A percentile compares a stretch with the other conserved stretches of the same genome.
These are phyloP conservation scores for Boletus rufocinnamomeus DNA, from an alignment of 768 basidiomycete species.

Conservation along the genomic window DNA sequence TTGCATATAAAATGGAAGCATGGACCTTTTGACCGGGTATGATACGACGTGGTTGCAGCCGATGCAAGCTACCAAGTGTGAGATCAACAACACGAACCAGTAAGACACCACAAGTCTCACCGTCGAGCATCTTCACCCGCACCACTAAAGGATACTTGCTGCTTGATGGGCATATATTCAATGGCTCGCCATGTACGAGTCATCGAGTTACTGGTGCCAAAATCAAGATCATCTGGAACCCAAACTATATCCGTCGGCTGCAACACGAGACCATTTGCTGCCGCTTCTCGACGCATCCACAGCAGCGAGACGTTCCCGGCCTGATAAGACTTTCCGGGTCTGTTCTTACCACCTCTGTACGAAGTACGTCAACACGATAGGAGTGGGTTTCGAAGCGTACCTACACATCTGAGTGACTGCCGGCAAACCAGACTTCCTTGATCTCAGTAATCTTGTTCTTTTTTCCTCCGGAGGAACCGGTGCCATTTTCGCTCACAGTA, in stretches of 20 bases:
- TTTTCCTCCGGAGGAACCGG: background rate
- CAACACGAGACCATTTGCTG: constrained; percentile 27
- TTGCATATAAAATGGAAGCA: constrained; percentile 26
- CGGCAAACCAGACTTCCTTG: no score
- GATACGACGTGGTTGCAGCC: constrained; percentile 27
- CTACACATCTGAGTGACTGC: constrained; percentile 39
- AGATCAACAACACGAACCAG: background rate
- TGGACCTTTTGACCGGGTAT: constrained; percentile 32
- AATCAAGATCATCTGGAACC: constrained; percentile 30
- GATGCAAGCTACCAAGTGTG: constrained; percentile 14
- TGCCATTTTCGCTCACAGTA: background rate
- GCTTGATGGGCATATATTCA: constrained; percentile 28
- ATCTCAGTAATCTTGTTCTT: constrained; percentile 9
- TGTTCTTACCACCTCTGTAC: constrained; percentile 26
- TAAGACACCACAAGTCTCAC: constrained; percentile 4
- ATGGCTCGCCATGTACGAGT: constrained; percentile 11
- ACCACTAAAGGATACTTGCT: constrained; percentile 26
- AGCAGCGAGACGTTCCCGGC: constrained; percentile 30
- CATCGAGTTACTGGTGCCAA: constrained; percentile 28
- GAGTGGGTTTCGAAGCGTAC: background rate
- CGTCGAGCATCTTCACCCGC: constrained; percentile 17
- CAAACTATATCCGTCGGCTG: constrained; percentile 30
- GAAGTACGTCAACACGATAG: background rate
- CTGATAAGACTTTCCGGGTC: constrained; percentile 22
- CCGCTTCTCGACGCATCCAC: constrained; percentile 39